Conservation (phyloP, 192 early-diverging fungal species). For the Phycomyces blakesleeanus region DNA sequence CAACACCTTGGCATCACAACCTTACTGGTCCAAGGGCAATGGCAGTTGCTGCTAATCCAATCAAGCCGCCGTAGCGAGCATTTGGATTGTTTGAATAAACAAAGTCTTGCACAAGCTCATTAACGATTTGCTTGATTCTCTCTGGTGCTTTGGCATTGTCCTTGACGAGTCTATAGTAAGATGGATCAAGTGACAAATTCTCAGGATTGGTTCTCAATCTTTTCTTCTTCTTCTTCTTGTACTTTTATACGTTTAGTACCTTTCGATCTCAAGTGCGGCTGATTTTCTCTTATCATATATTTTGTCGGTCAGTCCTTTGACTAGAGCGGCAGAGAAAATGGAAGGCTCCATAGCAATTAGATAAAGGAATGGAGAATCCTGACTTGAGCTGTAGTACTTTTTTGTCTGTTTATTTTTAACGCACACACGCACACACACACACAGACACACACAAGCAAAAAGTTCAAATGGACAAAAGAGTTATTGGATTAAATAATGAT, state of each 20-base stretch:
- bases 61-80: constrained; percentile 88
- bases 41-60: constrained; percentile 83
- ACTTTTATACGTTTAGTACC: constrained; percentile 35
- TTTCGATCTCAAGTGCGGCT: constrained; percentile 90
- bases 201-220: neutral
- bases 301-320: constrained; percentile 80
- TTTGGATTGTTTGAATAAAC: constrained; percentile 81
- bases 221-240: neutral
- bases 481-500: too few relatives aligned
- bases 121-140: constrained; percentile 66
- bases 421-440: too few relatives aligned
- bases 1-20: too few relatives aligned
- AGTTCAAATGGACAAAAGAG: too few relatives aligned
- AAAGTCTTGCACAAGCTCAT: constrained; percentile 80
- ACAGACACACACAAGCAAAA: too few relatives aligned
- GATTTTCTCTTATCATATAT: constrained; percentile 93
- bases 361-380: neutral
- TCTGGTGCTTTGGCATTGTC: constrained; percentile 59
- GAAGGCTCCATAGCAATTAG: constrained; percentile 15
- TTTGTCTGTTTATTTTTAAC: too few relatives aligned
- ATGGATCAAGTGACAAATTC: too few relatives aligned
- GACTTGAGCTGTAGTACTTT: too few relatives aligned
- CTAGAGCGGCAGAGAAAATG: constrained; percentile 37
- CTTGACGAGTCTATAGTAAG: constrained; percentile 51
- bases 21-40: constrained; percentile 79